These are phyloP conservation scores for Penicillium sp. DNA, from an alignment of 2,329 filamentous ascomycete genomes.

Conservation along the genomic window DNA sequence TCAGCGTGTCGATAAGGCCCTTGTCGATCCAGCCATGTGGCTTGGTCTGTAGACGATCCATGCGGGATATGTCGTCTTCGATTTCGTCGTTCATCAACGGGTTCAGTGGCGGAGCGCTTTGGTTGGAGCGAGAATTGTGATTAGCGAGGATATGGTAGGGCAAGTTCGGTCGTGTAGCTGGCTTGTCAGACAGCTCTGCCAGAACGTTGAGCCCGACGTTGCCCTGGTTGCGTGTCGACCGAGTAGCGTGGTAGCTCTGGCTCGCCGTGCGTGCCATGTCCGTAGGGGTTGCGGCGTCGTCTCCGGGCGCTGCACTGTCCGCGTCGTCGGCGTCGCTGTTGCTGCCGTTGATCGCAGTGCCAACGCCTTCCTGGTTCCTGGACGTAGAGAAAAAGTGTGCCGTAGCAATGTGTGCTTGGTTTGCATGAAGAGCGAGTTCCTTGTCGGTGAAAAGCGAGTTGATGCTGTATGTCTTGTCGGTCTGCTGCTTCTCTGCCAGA, in stretches of 20 bases:
- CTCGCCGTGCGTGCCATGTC: constrained; percentile 61
- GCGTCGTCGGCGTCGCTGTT: constrained; percentile 39
- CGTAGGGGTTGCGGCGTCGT: constrained; percentile 36
- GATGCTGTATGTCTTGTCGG: constrained; percentile 57
- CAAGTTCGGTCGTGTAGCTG: constrained; percentile 42
- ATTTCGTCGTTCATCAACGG: constrained; percentile 45
- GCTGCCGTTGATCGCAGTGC: constrained; percentile 36
- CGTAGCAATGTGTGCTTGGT: constrained; percentile 58
- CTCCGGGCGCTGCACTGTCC: constrained; percentile 38
- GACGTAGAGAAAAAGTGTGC: constrained; percentile 57
- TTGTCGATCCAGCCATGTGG: constrained; percentile 40
- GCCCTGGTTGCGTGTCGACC: constrained; percentile 49
- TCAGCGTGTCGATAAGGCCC: constrained; percentile 36
- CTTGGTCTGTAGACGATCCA: constrained; percentile 37
- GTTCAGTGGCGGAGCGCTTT: constrained; percentile 40
- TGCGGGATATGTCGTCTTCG: constrained; percentile 42
- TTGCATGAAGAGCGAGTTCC: constrained; percentile 60
- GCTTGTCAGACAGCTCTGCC: constrained; percentile 52
- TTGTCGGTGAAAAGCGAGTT: constrained; percentile 65
- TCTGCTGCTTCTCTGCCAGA: constrained; percentile 53
- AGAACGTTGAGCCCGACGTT: constrained; percentile 53
- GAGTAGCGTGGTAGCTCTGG: constrained; percentile 55
- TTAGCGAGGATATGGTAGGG: constrained; percentile 46
- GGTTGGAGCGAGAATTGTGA: constrained; percentile 42
- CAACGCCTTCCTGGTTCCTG: constrained; percentile 38